These are phyloP conservation scores for Nicotiana obtusifolia DNA, from an alignment of 257 asterid species.

Conservation along the genomic window DNA sequence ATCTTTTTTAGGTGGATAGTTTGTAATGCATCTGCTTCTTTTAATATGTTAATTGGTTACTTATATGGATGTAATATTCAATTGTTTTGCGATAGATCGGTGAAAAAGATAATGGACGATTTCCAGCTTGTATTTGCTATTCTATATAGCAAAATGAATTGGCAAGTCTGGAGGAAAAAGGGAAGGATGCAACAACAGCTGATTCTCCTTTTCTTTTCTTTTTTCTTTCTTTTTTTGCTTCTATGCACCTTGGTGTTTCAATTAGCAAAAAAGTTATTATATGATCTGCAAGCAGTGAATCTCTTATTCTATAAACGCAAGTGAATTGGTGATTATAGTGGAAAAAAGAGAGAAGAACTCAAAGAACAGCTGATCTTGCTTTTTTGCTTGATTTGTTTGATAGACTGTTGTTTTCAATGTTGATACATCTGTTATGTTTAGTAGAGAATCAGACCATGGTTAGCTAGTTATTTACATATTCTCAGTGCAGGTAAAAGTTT, in stretches of 20 bases:
- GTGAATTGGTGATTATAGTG: neutral
- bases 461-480: neutral
- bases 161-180: neutral
- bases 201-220: too few relatives aligned
- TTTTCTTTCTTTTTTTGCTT: neutral
- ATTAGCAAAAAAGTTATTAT: neutral
- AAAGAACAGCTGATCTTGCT: neutral
- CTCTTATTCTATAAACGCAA: neutral
- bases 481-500: neutral
- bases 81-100: neutral
- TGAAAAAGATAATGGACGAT: neutral
- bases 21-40: neutral
- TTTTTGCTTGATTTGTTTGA: neutral
- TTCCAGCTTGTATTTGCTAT: neutral
- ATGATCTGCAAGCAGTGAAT: neutral
- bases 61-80: neutral
- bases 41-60: neutral
- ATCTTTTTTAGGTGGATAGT: neutral
- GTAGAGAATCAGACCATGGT: neutral
- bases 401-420: neutral
- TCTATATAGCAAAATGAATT: neutral
- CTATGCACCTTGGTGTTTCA: neutral
- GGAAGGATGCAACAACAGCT: neutral
- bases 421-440: slow-evolving; percentile 1
- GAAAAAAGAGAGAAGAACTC: neutral